phyloP scores from a whole-genome alignment of 2,329 filamentous ascomycete genomes.

The Lomentospora prolificans region DNA sequence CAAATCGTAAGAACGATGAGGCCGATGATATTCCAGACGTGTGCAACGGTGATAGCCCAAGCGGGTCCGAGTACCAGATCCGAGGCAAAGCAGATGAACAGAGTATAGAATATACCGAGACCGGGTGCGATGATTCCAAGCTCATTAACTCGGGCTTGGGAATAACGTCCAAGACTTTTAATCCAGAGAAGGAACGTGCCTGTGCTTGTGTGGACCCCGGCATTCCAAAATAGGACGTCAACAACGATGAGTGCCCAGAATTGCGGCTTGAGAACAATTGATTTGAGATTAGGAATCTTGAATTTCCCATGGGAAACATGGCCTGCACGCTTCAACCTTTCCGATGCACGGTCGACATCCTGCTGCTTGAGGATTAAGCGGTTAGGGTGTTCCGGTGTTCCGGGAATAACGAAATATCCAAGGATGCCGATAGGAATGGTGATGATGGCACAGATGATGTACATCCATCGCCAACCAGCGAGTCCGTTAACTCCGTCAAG shows the following conservation, averaged over 20 bases:
- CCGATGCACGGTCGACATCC: constrained; percentile 35
- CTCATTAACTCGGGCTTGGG: constrained; percentile 36
- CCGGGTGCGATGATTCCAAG: constrained; percentile 42
- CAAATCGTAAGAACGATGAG: constrained; percentile 44
- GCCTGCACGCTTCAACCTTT: constrained; percentile 33
- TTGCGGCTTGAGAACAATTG: constrained; percentile 29
- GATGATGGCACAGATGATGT: constrained; percentile 42
- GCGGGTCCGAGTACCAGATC: constrained; percentile 42
- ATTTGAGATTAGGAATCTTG: constrained; percentile 18
- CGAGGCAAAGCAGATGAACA: constrained; percentile 43
- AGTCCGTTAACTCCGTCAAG: constrained; percentile 34
- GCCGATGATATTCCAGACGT: constrained; percentile 40
- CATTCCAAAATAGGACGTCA: constrained; percentile 49
- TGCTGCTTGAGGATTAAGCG: constrained; percentile 31
- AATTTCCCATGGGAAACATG: constrained; percentile 28
- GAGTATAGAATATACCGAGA: constrained; percentile 45
- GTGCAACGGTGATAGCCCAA: constrained; percentile 43
- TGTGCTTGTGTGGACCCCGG: constrained; percentile 31
- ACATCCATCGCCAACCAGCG: constrained; percentile 47
- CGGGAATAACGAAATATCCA: constrained; percentile 41
- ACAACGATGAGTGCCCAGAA: constrained; percentile 41
- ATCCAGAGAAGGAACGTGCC: constrained; percentile 49
- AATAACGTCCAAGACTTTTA: constrained; percentile 41
- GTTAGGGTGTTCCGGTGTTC: constrained; percentile 35
- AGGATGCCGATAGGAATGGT: constrained; percentile 43